Percentiles rank a stretch among this genome's conserved stretches.
Evolutionary conservation across 495 filamentous ascomycete genomes (phyloP).

Genomic region (Terfezia boudieri): DNA sequence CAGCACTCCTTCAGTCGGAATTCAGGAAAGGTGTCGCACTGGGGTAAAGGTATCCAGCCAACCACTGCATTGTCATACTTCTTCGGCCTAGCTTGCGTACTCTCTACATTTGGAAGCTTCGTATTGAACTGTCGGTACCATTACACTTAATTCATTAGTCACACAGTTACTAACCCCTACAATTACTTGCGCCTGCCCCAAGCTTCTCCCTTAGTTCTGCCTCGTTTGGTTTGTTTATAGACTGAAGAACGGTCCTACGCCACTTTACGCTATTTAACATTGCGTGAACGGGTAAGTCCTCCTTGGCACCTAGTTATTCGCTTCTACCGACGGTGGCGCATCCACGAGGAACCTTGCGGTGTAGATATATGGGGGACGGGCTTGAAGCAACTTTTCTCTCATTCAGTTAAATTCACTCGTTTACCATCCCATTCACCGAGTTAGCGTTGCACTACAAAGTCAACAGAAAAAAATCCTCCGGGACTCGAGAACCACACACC

Average conservation of each 20-base stretch:
- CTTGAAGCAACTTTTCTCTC: too few relatives aligned
- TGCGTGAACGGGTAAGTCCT: conserved; percentile 12
- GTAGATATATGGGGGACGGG: neutral
- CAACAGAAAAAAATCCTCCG: neutral
- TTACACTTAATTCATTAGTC: too few relatives aligned
- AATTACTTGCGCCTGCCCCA: conserved; percentile 2
- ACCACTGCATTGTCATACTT: too few relatives aligned
- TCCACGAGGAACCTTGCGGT: conserved; percentile 2
- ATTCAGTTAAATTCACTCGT: too few relatives aligned
- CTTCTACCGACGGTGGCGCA: conserved; percentile 16
- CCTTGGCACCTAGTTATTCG: conserved; percentile 13
- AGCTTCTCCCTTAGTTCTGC: neutral
- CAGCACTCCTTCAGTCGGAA: too few relatives aligned
- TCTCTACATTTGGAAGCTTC: too few relatives aligned
- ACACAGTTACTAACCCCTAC: neutral
- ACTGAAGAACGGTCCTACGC: conserved; percentile 5
- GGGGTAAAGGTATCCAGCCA: too few relatives aligned
- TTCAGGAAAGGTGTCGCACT: too few relatives aligned
- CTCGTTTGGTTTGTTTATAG: neutral
- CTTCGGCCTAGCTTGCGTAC: too few relatives aligned
- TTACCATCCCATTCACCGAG: neutral
- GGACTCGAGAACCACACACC: too few relatives aligned
- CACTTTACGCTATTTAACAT: conserved; percentile 14
- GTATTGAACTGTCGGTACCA: too few relatives aligned
- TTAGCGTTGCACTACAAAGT: neutral